Evolutionary conservation across 176 grass and related monocot genomes (phyloP), one percentile per base, ranked within the genome.

Genomic region (Triticum aestivum): DNA sequence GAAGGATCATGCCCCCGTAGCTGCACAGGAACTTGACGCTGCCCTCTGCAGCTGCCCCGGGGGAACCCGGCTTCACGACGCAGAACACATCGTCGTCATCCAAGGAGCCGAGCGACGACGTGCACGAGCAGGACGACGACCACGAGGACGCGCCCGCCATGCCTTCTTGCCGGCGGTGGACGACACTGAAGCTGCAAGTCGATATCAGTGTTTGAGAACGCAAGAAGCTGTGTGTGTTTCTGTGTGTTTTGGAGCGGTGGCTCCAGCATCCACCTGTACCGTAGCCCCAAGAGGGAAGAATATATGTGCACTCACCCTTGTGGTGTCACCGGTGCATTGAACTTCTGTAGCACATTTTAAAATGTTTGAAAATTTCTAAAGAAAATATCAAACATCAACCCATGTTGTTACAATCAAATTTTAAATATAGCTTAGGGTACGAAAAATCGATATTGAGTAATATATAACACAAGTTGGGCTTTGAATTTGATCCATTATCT

Each of bases 21-120:
- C 93, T 95, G 81, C 92, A 95, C 10, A 98, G 58, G 82, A 98
- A 93, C 80, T 98, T 98, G 79, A 95, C 61, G 65, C 62, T 49
- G 5, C 58, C 8, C 41, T 42, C 45, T 63, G 59, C 63, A 2
- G 14, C 64, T 3, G 15, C 21, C 1, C 56, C 66, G 15, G 34
- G 4, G 54, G 35, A 12, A 14, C 3, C 66, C 23, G 59, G 11
- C 59, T 81, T 84, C 30, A 41, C 24, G 23, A 85, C 11, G 68
- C 76, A 80, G 5, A 85, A 27, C 12, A 38, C 27, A 9, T 88
- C 87, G 4, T 79, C 75, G 56, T 89, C 82, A 5, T 41, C 38
- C 38, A 84, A 12, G 27, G 82, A 85, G 4, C 83, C 77, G 33
- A 84, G 42, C 15, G 81, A 89, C 15, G 68, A 74, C 18, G 82